These are phyloP conservation scores for Amaranthus hypochondriacus DNA, from an alignment of 148 eudicot species.

Conservation along the genomic window DNA sequence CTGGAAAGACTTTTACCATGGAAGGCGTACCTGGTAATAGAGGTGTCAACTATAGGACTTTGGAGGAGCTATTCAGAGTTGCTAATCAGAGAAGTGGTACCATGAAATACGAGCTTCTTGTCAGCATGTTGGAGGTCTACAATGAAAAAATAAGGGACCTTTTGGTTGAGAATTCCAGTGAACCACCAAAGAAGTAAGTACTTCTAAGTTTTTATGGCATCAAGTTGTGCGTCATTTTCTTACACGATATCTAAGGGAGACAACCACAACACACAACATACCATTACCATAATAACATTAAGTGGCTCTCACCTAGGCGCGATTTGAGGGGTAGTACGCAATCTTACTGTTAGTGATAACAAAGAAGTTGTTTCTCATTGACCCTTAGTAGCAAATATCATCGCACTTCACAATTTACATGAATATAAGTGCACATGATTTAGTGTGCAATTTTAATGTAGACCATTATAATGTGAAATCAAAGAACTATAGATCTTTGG, in stretches of 20 bases:
- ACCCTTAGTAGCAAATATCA: no score
- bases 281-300: no score
- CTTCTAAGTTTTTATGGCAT: not conserved
- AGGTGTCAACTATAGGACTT: constrained; percentile 87
- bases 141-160: constrained; percentile 94
- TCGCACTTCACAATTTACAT: no score
- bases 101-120: constrained; percentile 69
- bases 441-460: no score
- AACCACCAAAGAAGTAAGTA: constrained; percentile 69
- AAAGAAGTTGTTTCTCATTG: no score
- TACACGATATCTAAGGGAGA: not conserved
- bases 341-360: no score
- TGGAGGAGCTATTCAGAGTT: constrained; percentile 72
- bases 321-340: no score
- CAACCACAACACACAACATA: no score
- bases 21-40: constrained; percentile 88
- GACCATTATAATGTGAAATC: no score
- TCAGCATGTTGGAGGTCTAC: constrained; percentile 98
- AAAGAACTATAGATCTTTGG: no score
- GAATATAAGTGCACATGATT: no score
- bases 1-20: constrained; percentile 97
- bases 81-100: constrained; percentile 56
- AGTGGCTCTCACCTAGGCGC: no score
- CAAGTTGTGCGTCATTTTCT: not conserved
- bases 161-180: constrained; percentile 60